phyloP scores from a whole-genome alignment of 2,329 filamentous ascomycete genomes.

The Pestalotiopsis sp. region DNA sequence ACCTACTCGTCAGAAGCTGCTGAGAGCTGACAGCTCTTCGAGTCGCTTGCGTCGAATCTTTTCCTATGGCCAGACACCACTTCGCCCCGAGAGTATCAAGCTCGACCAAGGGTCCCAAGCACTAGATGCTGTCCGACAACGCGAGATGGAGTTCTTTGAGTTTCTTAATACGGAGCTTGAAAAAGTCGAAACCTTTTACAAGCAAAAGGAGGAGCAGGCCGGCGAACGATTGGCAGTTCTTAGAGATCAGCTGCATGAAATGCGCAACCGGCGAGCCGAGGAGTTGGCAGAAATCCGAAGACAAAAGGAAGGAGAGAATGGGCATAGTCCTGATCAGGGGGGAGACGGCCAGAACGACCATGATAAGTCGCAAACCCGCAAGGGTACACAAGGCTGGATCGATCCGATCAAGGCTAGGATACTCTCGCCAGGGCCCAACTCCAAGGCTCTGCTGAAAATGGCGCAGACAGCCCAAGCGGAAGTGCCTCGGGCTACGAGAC shows the following conservation, averaged over 20 bases:
- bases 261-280: conserved; percentile 80
- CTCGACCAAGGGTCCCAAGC: conserved; percentile 46
- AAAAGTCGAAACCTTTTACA: conserved; percentile 94
- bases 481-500: conserved; percentile 18
- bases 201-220: conserved; percentile 83
- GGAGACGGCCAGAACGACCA: conserved; percentile 19
- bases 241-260: conserved; percentile 86
- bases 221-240: conserved; percentile 70
- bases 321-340: conserved; percentile 22
- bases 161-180: conserved; percentile 83
- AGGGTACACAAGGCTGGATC: conserved; percentile 43
- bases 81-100: conserved; percentile 37
- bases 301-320: conserved; percentile 34
- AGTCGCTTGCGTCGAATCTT: conserved; percentile 43
- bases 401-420: conserved; percentile 57
- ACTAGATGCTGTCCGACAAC: conserved; percentile 61
- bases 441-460: conserved; percentile 60
- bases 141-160: conserved; percentile 81
- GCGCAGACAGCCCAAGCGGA: conserved; percentile 48
- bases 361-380: conserved; percentile 14
- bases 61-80: conserved; percentile 37
- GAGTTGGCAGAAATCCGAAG: conserved; percentile 60
- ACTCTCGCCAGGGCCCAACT: conserved; percentile 61
- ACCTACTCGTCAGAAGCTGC: conserved; percentile 17
- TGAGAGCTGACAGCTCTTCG: conserved; percentile 17